phyloP scores from a whole-genome alignment of 2,329 filamentous ascomycete genomes.

The Acrodontium crateriforme region DNA sequence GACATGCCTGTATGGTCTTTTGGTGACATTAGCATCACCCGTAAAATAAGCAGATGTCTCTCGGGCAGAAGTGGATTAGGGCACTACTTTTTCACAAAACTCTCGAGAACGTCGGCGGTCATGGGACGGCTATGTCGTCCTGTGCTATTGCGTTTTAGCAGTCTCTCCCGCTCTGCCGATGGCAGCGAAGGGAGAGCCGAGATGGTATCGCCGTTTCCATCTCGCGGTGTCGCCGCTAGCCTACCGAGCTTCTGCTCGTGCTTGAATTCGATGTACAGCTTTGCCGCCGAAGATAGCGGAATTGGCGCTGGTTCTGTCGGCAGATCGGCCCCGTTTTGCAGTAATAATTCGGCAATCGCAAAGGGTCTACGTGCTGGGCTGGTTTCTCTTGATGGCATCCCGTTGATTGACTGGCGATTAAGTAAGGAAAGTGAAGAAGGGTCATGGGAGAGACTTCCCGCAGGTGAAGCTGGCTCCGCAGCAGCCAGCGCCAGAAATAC shows the following conservation, averaged over 20 bases:
- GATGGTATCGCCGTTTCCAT: conserved; percentile 39
- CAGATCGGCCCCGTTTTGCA: conserved; percentile 89
- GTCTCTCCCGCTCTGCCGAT: conserved; percentile 12
- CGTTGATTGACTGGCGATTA: conserved; percentile 23
- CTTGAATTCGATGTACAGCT: conserved; percentile 74
- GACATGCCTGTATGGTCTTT: not conserved
- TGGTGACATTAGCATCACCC: not conserved
- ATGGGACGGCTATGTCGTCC: conserved; percentile 8
- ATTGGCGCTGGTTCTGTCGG: conserved; percentile 64
- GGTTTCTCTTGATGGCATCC: conserved; percentile 21
- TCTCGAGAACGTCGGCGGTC: conserved; percentile 15
- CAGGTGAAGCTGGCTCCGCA: conserved; percentile 74
- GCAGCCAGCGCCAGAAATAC: conserved; percentile 85
- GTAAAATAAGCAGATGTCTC: not conserved
- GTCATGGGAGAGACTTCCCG: conserved; percentile 24
- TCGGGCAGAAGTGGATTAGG: not conserved
- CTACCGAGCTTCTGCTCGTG: conserved; percentile 31
- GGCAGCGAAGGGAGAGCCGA: conserved; percentile 45
- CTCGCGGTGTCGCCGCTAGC: conserved; percentile 12
- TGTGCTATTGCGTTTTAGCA: conserved; percentile 14
- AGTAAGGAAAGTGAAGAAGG: conserved; percentile 27
- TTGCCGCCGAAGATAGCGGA: conserved; percentile 66
- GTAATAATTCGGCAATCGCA: conserved; percentile 74
- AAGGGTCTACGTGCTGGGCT: conserved; percentile 46
- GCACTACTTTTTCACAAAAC: conserved; percentile 18